Percentiles rank a stretch among this genome's conserved stretches.
phyloP scores from a whole-genome alignment of 2,329 filamentous ascomycete species.

The Colletotrichum noveboracense region DNA sequence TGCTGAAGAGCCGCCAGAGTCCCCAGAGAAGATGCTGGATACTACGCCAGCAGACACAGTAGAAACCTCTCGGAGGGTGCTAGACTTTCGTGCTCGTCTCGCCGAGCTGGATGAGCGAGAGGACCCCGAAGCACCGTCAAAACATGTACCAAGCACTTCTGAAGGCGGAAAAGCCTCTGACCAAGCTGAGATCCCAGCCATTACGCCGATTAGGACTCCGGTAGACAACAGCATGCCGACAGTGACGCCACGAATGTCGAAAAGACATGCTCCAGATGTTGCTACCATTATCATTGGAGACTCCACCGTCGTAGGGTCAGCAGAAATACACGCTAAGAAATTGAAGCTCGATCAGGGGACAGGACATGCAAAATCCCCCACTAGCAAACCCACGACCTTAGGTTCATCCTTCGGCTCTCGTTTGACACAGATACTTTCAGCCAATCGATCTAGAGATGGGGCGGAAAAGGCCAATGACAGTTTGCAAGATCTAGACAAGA shows the following conservation, averaged over 20 bases:
- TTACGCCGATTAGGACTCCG: neutral
- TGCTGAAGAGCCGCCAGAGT: neutral
- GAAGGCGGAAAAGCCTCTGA: neutral
- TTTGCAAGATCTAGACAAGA: neutral
- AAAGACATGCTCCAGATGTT: conserved; percentile 62
- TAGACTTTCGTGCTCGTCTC: conserved; percentile 40
- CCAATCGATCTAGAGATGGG: conserved; percentile 24
- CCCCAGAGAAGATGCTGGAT: neutral
- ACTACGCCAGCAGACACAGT: neutral
- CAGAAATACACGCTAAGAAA: conserved; percentile 61
- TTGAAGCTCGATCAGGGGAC: neutral
- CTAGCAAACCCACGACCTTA: neutral
- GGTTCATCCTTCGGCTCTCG: conserved; percentile 48
- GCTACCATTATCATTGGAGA: conserved; percentile 80
- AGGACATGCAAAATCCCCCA: neutral
- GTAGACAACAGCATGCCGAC: neutral
- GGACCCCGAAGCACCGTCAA: neutral
- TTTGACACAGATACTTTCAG: conserved; percentile 49
- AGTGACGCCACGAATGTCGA: conserved; percentile 39
- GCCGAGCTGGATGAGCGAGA: conserved; percentile 32
- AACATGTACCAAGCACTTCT: neutral
- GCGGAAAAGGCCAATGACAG: neutral
- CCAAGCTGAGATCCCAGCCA: conserved; percentile 25
- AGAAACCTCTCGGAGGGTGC: conserved; percentile 28
- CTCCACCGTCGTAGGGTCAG: conserved; percentile 67